Evolutionary conservation across 2,329 filamentous ascomycete genomes (phyloP), one percentile per base, ranked within the genome.

Genomic region (Phaeosphaeriaceae sp.): DNA sequence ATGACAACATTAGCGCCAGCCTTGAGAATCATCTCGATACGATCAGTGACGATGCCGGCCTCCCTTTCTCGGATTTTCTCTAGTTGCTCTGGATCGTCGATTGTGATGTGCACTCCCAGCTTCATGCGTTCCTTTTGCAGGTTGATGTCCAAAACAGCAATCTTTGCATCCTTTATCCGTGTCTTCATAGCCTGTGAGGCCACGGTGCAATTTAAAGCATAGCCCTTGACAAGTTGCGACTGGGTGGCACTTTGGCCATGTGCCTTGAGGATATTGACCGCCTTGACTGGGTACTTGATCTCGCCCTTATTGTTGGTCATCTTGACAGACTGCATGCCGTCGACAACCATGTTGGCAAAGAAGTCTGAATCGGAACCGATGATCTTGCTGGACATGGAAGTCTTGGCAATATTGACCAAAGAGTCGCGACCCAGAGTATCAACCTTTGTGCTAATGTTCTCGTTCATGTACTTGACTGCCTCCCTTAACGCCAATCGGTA

Each of bases 111-210:
- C 52, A 99, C 94, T 61, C 94, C 94, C 50, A 99, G 81, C 84
- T 99, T 97, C 94, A 99, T 97, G 64, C 93, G 85, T 81, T 97
- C 93, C 81, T 99, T 99, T 72, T 97, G 93, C 67, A 99, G 76
- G 77, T 99, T 99, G 85, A 99, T 97, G 74, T 99, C 94, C 54
- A 99, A 78, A 66, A 93, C 88, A 41, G 94, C 94, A 75, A 99
- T 99, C 81, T 96, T 97, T 61, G 94, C 94, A 75, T 97, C 92
- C 43, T 84, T 85, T 72, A 99, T 85, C 65, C 89, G 85, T 23
- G 94, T 99, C 66, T 86, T 91, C 94, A 99, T 99, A 37, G 94
- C 94, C 77, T 99, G 94, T 48, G 92, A 97, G 46, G 94, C 94
- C 50, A 99, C 92, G 30, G 94, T 99, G 82, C 94, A 99, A 83